phyloP scores from a whole-genome alignment of 2,329 filamentous ascomycete species.

The Calonectria pseudoreteaudii region DNA sequence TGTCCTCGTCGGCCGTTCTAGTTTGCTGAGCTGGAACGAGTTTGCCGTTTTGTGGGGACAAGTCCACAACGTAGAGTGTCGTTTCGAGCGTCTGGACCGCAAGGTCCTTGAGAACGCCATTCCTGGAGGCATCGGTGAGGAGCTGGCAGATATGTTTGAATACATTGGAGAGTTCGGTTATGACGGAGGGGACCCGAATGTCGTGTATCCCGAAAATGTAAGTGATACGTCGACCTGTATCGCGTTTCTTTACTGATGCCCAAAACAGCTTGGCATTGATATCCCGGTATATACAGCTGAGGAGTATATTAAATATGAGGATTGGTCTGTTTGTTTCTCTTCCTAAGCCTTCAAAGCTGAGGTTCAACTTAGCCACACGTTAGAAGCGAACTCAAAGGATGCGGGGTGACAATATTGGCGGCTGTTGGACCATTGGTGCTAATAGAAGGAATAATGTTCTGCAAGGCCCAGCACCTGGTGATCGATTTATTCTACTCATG shows the following conservation, averaged over 20 bases:
- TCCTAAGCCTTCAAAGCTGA: neutral
- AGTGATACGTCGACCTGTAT: neutral
- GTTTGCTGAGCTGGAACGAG: neutral
- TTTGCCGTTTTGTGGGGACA: neutral
- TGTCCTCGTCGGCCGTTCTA: neutral
- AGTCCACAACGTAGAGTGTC: neutral
- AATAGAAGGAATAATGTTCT: no score
- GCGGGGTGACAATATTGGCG: neutral
- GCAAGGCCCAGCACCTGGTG: no score
- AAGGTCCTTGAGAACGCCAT: neutral
- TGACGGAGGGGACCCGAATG: neutral
- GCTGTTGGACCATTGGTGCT: neutral
- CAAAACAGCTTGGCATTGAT: neutral
- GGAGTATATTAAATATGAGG: neutral
- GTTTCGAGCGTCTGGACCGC: neutral
- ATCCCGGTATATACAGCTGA: neutral
- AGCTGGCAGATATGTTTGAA: slow-evolving; percentile 5
- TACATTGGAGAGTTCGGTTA: slow-evolving; percentile 6
- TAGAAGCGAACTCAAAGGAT: neutral
- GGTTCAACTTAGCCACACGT: neutral
- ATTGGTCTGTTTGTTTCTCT: neutral
- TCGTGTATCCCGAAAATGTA: neutral
- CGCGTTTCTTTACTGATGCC: neutral
- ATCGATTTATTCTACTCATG: no score
- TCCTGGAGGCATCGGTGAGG: slow-evolving; percentile 1